These are phyloP conservation scores for Tolypocladium tundrense DNA, from an alignment of 2,329 filamentous ascomycete species.

Conservation along the genomic window DNA sequence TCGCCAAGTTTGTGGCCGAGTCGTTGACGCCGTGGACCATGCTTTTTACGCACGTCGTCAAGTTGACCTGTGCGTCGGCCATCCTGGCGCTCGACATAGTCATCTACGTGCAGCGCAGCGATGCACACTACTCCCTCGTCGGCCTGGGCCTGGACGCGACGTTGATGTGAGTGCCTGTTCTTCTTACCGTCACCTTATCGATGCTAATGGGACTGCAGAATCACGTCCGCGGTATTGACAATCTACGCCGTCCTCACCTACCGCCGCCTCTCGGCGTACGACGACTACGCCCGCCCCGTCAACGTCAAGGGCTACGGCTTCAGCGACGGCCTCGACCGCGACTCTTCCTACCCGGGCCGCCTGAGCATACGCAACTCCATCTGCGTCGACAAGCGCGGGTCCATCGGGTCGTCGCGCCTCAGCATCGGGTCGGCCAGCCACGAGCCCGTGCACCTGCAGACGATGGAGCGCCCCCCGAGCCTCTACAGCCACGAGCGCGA, in stretches of 20 bases:
- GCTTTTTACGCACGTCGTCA: slow-evolving; percentile 40
- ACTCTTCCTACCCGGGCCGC: slow-evolving; percentile 13
- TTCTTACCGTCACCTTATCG: not conserved
- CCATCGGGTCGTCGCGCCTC: slow-evolving; percentile 15
- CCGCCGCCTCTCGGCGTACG: slow-evolving; percentile 35
- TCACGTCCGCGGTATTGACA: slow-evolving; percentile 30
- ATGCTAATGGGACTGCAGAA: slow-evolving; percentile 16
- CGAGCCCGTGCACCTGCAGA: slow-evolving; percentile 12
- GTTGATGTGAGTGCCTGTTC: slow-evolving; percentile 32
- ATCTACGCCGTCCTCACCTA: slow-evolving; percentile 37
- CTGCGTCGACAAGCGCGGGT: slow-evolving; percentile 16
- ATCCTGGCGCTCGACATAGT: slow-evolving; percentile 41
- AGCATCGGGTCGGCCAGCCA: slow-evolving; percentile 15
- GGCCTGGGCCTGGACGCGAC: slow-evolving; percentile 37
- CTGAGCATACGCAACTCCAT: slow-evolving; percentile 11
- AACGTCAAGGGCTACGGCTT: slow-evolving; percentile 41
- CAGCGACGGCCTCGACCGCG: slow-evolving; percentile 20
- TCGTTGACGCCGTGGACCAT: slow-evolving; percentile 44
- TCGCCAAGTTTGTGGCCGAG: slow-evolving; percentile 35
- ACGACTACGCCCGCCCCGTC: slow-evolving; percentile 38
- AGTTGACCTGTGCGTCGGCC: slow-evolving; percentile 33
- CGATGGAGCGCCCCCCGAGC: slow-evolving; percentile 13
- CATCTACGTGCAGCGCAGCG: slow-evolving; percentile 33
- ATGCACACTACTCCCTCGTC: slow-evolving; percentile 36
- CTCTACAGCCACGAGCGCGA: slow-evolving; percentile 35